Percentiles rank a stretch among this genome's conserved stretches.
Conservation (phyloP, 768 basidiomycete species). For the Suillus weaverae region DNA sequence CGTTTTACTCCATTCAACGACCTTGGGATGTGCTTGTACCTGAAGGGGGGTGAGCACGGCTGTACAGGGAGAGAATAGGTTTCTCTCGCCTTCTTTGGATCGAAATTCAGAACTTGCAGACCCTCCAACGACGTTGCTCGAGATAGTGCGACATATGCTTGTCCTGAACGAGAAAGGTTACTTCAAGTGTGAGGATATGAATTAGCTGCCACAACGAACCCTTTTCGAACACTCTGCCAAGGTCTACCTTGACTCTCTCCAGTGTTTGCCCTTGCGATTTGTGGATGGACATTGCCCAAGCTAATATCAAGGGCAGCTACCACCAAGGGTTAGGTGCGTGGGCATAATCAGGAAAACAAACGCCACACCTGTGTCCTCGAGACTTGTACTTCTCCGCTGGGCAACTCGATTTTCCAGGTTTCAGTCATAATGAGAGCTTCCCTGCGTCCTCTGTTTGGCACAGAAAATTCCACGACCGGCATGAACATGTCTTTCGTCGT, state of each 20-base stretch:
- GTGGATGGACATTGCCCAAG: conserved; percentile 99
- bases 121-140: conserved; percentile 86
- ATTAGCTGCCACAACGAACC: conserved; percentile 41
- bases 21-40: conserved; percentile 75
- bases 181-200: conserved; percentile 6
- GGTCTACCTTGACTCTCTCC: conserved; percentile 91
- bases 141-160: conserved; percentile 90
- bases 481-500: conserved; percentile 39
- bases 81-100: conserved; percentile 60
- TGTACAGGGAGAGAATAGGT: neutral
- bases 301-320: conserved; percentile 82
- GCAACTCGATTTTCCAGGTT: conserved; percentile 82
- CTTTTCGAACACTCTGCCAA: conserved; percentile 91
- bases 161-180: conserved; percentile 46
- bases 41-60: conserved; percentile 25
- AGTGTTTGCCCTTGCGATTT: conserved; percentile 98
- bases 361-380: conserved; percentile 70
- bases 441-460: conserved; percentile 56
- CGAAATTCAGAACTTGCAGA: conserved; percentile 81
- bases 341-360: conserved; percentile 4
- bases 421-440: conserved; percentile 67
- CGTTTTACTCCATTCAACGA: conserved; percentile 70
- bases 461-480: conserved; percentile 78
- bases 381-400: conserved; percentile 83
- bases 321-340: neutral